A percentile compares a stretch with the other conserved stretches of the same genome.
Evolutionary conservation across 2,329 filamentous ascomycete genomes (phyloP).

Genomic region (Claviceps maximensis): DNA sequence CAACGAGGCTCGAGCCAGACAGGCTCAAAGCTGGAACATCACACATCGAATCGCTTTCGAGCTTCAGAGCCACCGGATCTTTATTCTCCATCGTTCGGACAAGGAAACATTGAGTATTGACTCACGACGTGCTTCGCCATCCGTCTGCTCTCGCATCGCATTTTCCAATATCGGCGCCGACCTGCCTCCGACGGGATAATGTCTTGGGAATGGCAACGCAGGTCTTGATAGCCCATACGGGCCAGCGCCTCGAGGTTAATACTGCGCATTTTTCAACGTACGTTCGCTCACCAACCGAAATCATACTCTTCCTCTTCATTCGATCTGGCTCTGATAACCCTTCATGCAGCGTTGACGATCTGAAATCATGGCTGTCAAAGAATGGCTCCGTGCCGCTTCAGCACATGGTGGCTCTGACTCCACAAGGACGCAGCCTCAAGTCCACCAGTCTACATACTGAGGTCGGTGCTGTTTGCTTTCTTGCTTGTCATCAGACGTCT

Average conservation of each 20-base stretch:
- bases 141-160: not conserved
- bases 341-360: slow-evolving; percentile 57
- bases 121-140: not conserved
- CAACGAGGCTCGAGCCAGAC: not conserved
- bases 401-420: slow-evolving; percentile 78
- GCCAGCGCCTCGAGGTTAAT: slow-evolving; percentile 72
- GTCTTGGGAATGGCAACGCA: slow-evolving; percentile 68
- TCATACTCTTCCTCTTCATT: not conserved
- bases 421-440: slow-evolving; percentile 73
- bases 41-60: not conserved
- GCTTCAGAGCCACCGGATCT: not conserved
- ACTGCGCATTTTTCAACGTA: slow-evolving; percentile 62
- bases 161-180: not conserved
- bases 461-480: slow-evolving; percentile 32
- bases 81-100: not conserved
- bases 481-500: not conserved
- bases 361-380: slow-evolving; percentile 68
- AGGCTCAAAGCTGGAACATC: not conserved
- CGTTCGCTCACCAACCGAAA: slow-evolving; percentile 13
- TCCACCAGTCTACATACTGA: slow-evolving; percentile 67
- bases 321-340: not conserved
- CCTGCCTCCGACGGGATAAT: slow-evolving; percentile 26
- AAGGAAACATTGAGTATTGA: not conserved
- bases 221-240: slow-evolving; percentile 86
- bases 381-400: slow-evolving; percentile 60